Conservation (phyloP, 306 rosid species). For the Begonia peltatifolia region DNA sequence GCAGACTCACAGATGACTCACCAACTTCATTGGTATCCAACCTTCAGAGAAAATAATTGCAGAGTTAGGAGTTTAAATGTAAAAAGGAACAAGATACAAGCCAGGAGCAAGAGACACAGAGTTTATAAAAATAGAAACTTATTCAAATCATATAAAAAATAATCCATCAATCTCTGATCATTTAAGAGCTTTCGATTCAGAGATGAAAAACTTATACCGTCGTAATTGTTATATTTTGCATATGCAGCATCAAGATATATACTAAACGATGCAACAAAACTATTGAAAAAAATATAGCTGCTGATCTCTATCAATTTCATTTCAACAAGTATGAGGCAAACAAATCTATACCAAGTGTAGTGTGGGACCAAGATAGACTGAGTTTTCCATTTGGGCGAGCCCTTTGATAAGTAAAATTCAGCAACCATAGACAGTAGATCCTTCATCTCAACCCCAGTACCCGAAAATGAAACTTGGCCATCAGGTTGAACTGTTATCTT, state of each 20-base stretch:
- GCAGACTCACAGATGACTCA: constrained; percentile 23
- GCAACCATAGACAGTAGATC: constrained; percentile 61
- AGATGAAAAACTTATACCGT: too few relatives aligned
- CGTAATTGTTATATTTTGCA: too few relatives aligned
- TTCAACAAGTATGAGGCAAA: neutral
- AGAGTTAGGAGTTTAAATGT: constrained; percentile 13
- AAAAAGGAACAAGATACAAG: neutral
- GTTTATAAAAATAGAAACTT: too few relatives aligned
- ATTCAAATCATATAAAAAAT: too few relatives aligned
- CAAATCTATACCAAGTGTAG: constrained; percentile 38
- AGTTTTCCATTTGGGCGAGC: constrained; percentile 25
- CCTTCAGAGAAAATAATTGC: constrained; percentile 23
- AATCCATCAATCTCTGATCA: too few relatives aligned
- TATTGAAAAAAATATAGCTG: too few relatives aligned
- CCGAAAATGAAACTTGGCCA: constrained; percentile 49
- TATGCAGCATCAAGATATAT: too few relatives aligned
- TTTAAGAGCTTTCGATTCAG: too few relatives aligned
- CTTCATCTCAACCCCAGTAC: constrained; percentile 47
- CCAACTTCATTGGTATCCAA: constrained; percentile 30
- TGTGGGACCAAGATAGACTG: constrained; percentile 54
- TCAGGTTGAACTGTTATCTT: constrained; percentile 45
- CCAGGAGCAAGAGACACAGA: neutral
- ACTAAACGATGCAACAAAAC: too few relatives aligned
- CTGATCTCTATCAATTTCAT: too few relatives aligned
- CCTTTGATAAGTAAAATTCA: constrained; percentile 40